Evolutionary conservation across 108 stramenopile species (phyloP).

Genomic region (Skeletonema costatum): DNA sequence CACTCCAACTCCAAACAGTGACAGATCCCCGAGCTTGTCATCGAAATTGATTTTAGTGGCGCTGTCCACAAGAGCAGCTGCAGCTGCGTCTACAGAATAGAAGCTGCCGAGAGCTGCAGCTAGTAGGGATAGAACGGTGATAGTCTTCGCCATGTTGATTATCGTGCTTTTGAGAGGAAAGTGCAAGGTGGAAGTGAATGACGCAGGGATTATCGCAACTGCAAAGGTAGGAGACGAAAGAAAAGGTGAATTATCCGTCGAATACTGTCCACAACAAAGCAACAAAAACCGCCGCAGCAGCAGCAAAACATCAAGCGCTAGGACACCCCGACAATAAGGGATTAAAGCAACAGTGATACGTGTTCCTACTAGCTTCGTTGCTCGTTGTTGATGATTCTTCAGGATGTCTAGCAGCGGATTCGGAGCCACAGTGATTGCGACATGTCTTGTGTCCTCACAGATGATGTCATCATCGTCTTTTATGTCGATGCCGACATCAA

Average conservation of each 20-base stretch:
- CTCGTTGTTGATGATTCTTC: neutral
- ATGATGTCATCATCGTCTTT: neutral
- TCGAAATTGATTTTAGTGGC: conserved; percentile 75
- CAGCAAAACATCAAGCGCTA: no score
- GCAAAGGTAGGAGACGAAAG: neutral
- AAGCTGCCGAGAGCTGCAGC: neutral
- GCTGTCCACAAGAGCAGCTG: conserved; percentile 53
- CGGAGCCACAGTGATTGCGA: neutral
- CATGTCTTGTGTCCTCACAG: neutral
- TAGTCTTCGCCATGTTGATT: neutral
- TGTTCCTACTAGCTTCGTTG: neutral
- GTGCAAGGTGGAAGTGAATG: neutral
- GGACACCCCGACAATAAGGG: no score
- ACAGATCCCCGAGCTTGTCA: conserved; percentile 39
- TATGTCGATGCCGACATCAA: neutral
- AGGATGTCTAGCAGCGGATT: neutral
- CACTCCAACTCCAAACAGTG: conserved; percentile 78
- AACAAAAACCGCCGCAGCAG: no score
- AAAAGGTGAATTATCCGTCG: neutral
- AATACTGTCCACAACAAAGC: neutral
- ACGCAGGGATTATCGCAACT: neutral
- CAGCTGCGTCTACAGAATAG: neutral
- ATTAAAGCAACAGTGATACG: neutral
- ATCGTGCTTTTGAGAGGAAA: no score
- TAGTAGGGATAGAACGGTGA: neutral